Base-by-base conservation (phyloP, 1,284 basidiomycete species). In the Lentinula novae-zelandiae region DNA sequence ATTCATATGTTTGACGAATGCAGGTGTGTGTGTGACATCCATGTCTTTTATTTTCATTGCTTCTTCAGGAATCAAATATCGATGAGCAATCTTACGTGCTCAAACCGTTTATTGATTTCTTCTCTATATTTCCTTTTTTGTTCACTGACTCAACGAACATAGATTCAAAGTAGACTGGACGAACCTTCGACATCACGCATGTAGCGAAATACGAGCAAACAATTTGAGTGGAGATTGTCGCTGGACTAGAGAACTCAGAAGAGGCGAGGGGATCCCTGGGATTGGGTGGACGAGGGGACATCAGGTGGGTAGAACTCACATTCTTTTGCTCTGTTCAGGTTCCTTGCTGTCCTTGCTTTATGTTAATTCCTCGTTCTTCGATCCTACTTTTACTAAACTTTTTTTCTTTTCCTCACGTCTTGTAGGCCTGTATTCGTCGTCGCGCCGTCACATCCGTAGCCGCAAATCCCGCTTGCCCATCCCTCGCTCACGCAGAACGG, bases 1-100 rank as follows among this genome's bases (percentile, higher is more conserved):
- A 78, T 98, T n/a, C 96, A 98, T 73, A 89, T 95, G 81, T 98
- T 91, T 71, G 96, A 98, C 72, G 92, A 97, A 66, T 93, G 92
- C 73, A 87, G 89, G 44, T 46, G 12, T 20, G 44, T 20, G 1
- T 10, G 4, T 20, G 36, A 8, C 6, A 38, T 3, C 27, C 27
- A 27, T 27, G 27, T 27, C 27, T 27, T 27, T 27, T 4, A 27
- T 27, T 4, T 27, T 27, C 27, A 27, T 27, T 4, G 27, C 27
- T 27, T 27, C 27, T 22, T 22, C 22, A 22, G 17, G 17, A 17
- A 17, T 17, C 22, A 22, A 2, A 22, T 27, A 27, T 4, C 3
- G 27, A 3, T 27, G 27, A 27, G 3, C 27, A 27, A 27, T 27
- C 3, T 27, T 27, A 27, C 27, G 3, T 27, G 27, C 3, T 27